Evolutionary conservation across 148 eudicot species (phyloP), one percentile per base, ranked within the genome.

Genomic region (Rhododendron henanense): DNA sequence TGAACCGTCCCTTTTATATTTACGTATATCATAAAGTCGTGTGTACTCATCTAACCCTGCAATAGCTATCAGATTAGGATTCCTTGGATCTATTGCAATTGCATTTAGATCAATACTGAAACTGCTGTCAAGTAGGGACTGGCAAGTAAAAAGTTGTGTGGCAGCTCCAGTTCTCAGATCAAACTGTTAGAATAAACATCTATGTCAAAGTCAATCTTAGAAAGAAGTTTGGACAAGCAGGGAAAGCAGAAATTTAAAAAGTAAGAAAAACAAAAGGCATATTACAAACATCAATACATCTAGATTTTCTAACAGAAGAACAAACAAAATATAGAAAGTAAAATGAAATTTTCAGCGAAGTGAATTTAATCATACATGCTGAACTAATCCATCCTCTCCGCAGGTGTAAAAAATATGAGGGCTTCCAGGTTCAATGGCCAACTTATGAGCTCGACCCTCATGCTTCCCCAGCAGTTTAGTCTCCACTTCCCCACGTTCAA

Each of bases 371-470:
- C 94, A 92, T 90, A 97, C 99, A 90, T 92, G 98, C 67, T 91
- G 98, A 81, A 97, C 98, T 84, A 93, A 44, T 82, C 96, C 99
- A 89, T 97, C 99, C 90, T 97, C 98, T 44, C 98, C 98, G 81
- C 98, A 95, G n/a, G 95, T 90, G 86, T 97, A 95, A 84, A 97
- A 93, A 19, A 90, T 89, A 85, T 97, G 93, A 81, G 99, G 94
- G 90, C 99, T 95, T 86, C 95, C 98, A 87, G 98, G 99, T 89
- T 97, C 98, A 85, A 93, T 88, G 16, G 98, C 97, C 90, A 97
- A 84, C 87, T 97, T 97, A 90, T 97, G 98, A 86, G 90, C 99
- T 83, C 93, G 92, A 45, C 96, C 91, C 3, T 85, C 92, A 89
- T 97, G 99, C 67, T 81, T 88, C 45, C 92, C 94, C 53, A 97